Conservation (phyloP, 202 grass and related monocot genomes). For the Musa balbisiana region DNA sequence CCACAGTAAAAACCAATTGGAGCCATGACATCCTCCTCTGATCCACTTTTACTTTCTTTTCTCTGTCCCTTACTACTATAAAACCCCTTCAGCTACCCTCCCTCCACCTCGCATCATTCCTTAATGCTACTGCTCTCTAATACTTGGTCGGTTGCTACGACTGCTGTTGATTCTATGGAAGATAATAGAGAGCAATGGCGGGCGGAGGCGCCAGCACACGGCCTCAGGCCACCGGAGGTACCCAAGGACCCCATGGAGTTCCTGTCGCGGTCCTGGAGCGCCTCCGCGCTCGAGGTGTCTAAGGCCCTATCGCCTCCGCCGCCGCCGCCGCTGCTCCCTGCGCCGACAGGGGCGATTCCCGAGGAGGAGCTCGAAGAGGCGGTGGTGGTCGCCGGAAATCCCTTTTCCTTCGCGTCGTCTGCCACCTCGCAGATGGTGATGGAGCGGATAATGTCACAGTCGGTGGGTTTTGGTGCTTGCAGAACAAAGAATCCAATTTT, state of each 20-base stretch:
- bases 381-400: slow-evolving; percentile 33
- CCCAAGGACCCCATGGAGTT: slow-evolving; percentile 74
- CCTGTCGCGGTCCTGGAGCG: slow-evolving; percentile 84
- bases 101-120: no score
- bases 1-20: no score
- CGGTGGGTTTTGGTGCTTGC: slow-evolving; percentile 28
- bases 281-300: slow-evolving; percentile 63
- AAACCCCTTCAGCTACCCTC: no score
- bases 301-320: slow-evolving; percentile 30
- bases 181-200: slow-evolving; percentile 23
- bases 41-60: no score
- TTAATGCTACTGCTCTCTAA: no score
- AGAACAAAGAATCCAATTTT: no score
- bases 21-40: no score
- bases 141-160: no score
- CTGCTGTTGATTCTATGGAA: slow-evolving; percentile 32
- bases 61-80: no score
- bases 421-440: slow-evolving; percentile 83
- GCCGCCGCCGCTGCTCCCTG: background rate
- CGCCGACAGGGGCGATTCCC: slow-evolving; percentile 26
- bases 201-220: background rate
- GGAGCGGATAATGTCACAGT: slow-evolving; percentile 80
- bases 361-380: slow-evolving; percentile 70
- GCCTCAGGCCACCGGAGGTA: slow-evolving; percentile 29
- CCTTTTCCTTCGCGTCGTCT: slow-evolving; percentile 86